These are phyloP conservation scores for Gaertneriomyces sp. DNA, from an alignment of 192 early-diverging fungal species.

Conservation along the genomic window DNA sequence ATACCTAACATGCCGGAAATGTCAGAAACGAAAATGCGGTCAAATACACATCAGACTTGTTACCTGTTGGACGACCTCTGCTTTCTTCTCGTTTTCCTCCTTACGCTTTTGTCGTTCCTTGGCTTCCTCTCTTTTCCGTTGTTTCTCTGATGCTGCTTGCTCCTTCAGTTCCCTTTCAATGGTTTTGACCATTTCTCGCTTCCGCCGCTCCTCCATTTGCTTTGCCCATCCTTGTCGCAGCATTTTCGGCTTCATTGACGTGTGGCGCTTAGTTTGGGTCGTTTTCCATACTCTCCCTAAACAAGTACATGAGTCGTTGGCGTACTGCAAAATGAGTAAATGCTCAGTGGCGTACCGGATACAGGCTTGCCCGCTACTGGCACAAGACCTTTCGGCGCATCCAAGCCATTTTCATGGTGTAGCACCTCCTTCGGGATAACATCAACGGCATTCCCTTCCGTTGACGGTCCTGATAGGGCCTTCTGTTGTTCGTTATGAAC, in stretches of 20 bases:
- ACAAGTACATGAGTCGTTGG: not conserved
- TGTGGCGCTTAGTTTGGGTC: slow-evolving; percentile 27
- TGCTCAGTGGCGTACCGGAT: not conserved
- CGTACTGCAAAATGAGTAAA: too few species aligned
- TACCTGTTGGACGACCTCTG: slow-evolving; percentile 47
- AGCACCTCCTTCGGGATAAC: too few species aligned
- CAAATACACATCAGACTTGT: not conserved
- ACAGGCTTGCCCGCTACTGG: not conserved
- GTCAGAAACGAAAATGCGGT: not conserved
- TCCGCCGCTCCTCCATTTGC: slow-evolving; percentile 46
- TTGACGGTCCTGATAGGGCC: too few species aligned
- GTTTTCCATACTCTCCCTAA: slow-evolving; percentile 41
- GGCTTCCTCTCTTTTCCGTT: slow-evolving; percentile 42
- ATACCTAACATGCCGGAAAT: slow-evolving; percentile 25
- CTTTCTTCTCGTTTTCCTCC: slow-evolving; percentile 43
- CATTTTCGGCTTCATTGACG: slow-evolving; percentile 29
- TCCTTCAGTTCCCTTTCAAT: slow-evolving; percentile 54
- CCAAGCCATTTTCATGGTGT: too few species aligned
- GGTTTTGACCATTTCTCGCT: slow-evolving; percentile 40
- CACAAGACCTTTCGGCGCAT: too few species aligned
- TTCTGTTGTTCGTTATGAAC: too few species aligned
- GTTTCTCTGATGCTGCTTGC: slow-evolving; percentile 46
- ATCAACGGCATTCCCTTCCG: too few species aligned
- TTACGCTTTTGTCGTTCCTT: slow-evolving; percentile 53
- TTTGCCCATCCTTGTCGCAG: slow-evolving; percentile 50